Conservation (phyloP, 1,139 yeast genomes). For the Pichia terricola region DNA sequence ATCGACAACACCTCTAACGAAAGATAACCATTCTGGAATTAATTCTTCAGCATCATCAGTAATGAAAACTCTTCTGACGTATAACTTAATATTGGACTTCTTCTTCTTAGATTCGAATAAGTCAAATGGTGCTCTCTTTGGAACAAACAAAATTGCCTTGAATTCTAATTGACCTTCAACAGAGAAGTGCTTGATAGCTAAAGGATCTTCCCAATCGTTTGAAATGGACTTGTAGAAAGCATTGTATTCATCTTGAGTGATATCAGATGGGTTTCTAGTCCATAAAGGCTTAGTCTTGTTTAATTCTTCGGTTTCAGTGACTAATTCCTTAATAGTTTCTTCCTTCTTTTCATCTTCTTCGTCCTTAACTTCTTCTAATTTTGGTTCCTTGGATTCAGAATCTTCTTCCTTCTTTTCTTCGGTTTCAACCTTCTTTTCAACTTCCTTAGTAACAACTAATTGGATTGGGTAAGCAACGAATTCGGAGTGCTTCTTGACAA, state of each 20-base stretch:
- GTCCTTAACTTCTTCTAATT: conserved; percentile 68
- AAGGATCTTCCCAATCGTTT: conserved; percentile 99
- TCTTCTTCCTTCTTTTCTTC: conserved; percentile 55
- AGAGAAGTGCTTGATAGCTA: conserved; percentile 98
- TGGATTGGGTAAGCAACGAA: conserved; percentile 99
- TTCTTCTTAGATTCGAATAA: conserved; percentile 96
- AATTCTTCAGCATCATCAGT: conserved; percentile 99
- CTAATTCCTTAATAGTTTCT: conserved; percentile 64
- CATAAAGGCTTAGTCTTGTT: conserved; percentile 99
- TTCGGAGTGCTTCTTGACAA: conserved; percentile 98
- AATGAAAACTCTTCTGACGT: conserved; percentile 99
- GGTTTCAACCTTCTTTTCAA: conserved; percentile 63
- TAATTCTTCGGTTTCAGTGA: conserved; percentile 91
- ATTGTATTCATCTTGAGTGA: conserved; percentile 96
- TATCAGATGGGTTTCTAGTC: conserved; percentile 98
- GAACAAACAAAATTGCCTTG: conserved; percentile 95
- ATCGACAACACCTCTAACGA: conserved; percentile 98
- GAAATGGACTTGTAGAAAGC: conserved; percentile 99
- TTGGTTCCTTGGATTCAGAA: conserved; percentile 56
- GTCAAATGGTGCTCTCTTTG: conserved; percentile 99
- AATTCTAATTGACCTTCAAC: conserved; percentile 99
- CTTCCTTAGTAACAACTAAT: conserved; percentile 97
- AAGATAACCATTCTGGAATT: conserved; percentile 97
- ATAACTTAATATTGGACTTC: conserved; percentile 97
- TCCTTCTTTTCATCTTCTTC: conserved; percentile 57